Conservation (phyloP, 768 basidiomycete species). For the Tulasnella sp. region DNA sequence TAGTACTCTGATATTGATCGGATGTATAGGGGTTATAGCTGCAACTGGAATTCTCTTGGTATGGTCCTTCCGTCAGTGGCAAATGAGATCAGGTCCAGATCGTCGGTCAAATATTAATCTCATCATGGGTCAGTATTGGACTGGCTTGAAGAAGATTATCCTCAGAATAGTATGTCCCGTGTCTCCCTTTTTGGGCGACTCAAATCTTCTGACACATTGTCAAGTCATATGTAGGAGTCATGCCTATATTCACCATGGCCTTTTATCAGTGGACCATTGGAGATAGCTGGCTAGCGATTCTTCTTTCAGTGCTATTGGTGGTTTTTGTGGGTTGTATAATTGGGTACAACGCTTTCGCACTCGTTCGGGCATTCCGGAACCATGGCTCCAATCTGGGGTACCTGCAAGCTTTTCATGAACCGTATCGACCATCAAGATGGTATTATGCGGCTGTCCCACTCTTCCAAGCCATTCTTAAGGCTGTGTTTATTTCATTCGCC, state of each 20-base stretch:
- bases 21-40: conserved; percentile 33
- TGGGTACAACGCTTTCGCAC: conserved; percentile 37
- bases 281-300: conserved; percentile 75
- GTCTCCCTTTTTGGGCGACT: background rate
- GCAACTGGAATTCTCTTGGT: conserved; percentile 39
- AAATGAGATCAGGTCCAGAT: conserved; percentile 18
- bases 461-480: background rate
- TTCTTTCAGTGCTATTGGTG: conserved; percentile 63
- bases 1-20: conserved; percentile 47
- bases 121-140: conserved; percentile 21
- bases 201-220: conserved; percentile 6
- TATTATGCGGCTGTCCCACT: background rate
- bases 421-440: conserved; percentile 1
- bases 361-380: background rate
- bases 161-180: conserved; percentile 46
- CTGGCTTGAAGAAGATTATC: conserved; percentile 23
- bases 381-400: background rate
- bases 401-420: background rate
- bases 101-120: conserved; percentile 22
- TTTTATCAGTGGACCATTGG: conserved; percentile 85
- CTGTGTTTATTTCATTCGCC: conserved; percentile 3
- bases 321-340: conserved; percentile 39
- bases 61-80: conserved; percentile 30
- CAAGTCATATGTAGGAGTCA: conserved; percentile 23
- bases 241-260: conserved; percentile 62